Conservation (phyloP, 2,329 filamentous ascomycete genomes). For the Elsinoe fawcettii region DNA sequence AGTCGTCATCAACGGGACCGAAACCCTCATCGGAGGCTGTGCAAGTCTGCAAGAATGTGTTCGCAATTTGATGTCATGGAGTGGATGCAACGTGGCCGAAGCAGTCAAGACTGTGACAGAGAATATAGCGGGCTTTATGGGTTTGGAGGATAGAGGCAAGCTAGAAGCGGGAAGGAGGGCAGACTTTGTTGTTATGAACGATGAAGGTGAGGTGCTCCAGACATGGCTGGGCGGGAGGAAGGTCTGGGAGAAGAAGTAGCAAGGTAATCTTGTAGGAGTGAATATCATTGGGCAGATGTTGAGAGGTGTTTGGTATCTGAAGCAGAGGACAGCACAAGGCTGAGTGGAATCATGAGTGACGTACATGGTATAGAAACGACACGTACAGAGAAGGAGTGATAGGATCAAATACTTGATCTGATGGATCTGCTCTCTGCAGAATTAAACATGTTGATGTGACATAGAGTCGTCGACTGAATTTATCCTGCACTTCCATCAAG, state of each 20-base stretch:
- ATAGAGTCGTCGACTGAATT: not conserved
- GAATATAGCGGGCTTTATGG: conserved; percentile 46
- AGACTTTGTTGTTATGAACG: conserved; percentile 43
- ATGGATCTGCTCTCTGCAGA: not conserved
- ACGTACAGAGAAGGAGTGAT: not conserved
- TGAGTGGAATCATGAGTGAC: not conserved
- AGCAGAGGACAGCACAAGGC: conserved; percentile 10
- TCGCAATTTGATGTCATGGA: conserved; percentile 41
- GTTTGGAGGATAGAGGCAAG: conserved; percentile 36
- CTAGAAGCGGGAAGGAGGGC: conserved; percentile 40
- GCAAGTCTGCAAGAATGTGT: conserved; percentile 45
- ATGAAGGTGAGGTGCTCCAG: conserved; percentile 41
- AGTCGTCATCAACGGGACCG: conserved; percentile 45
- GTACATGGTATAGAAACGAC: not conserved
- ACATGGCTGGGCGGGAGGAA: conserved; percentile 45
- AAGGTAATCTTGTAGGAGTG: not conserved
- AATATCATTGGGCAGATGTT: not conserved
- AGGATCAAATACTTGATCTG: conserved; percentile 5
- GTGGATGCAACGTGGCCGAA: conserved; percentile 40
- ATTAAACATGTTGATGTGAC: not conserved
- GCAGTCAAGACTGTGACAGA: conserved; percentile 44
- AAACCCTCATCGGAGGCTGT: conserved; percentile 49
- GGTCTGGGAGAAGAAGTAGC: conserved; percentile 35
- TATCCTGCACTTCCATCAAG: not conserved
- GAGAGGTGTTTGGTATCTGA: not conserved